phyloP scores from a whole-genome alignment of 306 rosid species.

The Carpinus fangiana region DNA sequence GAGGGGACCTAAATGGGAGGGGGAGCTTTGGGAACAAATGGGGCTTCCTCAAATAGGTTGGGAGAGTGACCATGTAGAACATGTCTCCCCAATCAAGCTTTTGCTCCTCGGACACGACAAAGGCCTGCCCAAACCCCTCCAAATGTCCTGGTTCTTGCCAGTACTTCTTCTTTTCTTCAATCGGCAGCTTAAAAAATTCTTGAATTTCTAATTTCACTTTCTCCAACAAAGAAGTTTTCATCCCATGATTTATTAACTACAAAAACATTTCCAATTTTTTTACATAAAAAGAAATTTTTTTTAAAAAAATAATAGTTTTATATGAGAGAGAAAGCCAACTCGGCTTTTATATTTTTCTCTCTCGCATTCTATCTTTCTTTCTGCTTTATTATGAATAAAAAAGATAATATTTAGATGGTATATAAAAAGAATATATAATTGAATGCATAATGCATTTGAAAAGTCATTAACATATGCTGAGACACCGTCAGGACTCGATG shows the following conservation, averaged over 20 bases:
- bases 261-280: neutral
- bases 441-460: no score
- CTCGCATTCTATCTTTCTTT: no score
- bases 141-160: conserved; percentile 19
- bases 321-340: no score
- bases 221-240: conserved; percentile 21
- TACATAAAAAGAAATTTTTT: no score
- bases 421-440: no score
- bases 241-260: conserved; percentile 41
- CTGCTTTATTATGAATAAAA: no score
- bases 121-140: conserved; percentile 38
- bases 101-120: conserved; percentile 6
- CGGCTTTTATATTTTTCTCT: no score
- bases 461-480: no score
- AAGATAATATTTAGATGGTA: no score
- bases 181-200: conserved; percentile 21
- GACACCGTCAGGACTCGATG: no score
- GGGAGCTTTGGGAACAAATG: conserved; percentile 31
- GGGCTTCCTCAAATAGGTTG: conserved; percentile 23
- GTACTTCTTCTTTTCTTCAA: conserved; percentile 32
- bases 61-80: neutral
- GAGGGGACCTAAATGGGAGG: conserved; percentile 18
- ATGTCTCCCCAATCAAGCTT: conserved; percentile 5
- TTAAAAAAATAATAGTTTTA: no score
- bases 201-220: conserved; percentile 27